Conservation (phyloP, 2,329 filamentous ascomycete genomes). For the Xylaria sp. region DNA sequence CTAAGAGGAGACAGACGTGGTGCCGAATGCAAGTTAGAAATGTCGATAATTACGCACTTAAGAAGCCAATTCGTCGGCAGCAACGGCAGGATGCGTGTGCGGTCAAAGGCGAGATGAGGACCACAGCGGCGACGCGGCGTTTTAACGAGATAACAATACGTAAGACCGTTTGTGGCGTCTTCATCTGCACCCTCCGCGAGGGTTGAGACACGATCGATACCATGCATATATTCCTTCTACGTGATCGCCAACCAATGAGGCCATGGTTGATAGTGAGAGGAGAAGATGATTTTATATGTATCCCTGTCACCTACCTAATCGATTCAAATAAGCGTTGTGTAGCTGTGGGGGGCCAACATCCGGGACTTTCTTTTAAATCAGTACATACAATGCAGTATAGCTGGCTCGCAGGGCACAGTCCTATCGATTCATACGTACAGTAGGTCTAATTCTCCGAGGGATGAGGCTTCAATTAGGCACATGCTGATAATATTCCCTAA, state of each 20-base stretch:
- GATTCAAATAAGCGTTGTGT: conserved; percentile 10
- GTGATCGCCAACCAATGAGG: conserved; percentile 11
- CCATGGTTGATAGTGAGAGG: conserved; percentile 1
- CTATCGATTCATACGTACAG: neutral
- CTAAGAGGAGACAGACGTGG: conserved; percentile 36
- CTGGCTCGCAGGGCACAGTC: neutral
- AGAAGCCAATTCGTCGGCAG: conserved; percentile 19
- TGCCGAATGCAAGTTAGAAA: conserved; percentile 35
- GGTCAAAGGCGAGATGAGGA: conserved; percentile 13
- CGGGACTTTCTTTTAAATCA: conserved; percentile 1
- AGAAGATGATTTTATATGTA: conserved; percentile 8
- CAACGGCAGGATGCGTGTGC: conserved; percentile 21
- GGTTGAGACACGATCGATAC: conserved; percentile 16
- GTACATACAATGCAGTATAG: neutral
- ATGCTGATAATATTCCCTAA: neutral
- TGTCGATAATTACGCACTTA: conserved; percentile 23
- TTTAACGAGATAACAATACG: conserved; percentile 19
- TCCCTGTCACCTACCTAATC: conserved; percentile 29
- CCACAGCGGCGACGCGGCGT: conserved; percentile 8
- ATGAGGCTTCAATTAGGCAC: neutral
- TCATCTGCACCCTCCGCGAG: conserved; percentile 9
- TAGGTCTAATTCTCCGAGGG: conserved; percentile 1
- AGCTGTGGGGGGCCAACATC: conserved; percentile 20
- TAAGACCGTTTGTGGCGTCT: conserved; percentile 17
- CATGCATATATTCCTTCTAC: conserved; percentile 8